These are phyloP conservation scores for Chrysosphaeria jannelii DNA, from an alignment of 2,329 filamentous ascomycete genomes.

Conservation along the genomic window DNA sequence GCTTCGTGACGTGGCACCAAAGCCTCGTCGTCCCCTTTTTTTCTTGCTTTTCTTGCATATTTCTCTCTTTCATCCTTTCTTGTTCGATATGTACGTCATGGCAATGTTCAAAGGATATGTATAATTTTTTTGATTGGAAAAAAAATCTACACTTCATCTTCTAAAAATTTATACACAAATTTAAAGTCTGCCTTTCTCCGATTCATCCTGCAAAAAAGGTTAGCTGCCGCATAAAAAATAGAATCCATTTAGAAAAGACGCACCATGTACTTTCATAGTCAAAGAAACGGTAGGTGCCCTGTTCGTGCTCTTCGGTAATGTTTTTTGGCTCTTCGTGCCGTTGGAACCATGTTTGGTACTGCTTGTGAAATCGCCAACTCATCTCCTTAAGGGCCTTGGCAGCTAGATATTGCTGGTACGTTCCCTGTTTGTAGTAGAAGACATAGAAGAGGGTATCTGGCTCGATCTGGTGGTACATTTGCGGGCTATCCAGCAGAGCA, in stretches of 20 bases:
- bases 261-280: conserved; percentile 98
- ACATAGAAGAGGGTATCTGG: conserved; percentile 94
- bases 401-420: conserved; percentile 81
- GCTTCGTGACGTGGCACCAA: background rate
- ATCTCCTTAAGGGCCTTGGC: conserved; percentile 95
- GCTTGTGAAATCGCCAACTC: conserved; percentile 97
- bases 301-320: conserved; percentile 95
- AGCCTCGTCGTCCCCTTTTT: no score
- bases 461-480: conserved; percentile 68
- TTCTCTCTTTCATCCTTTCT: no score
- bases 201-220: conserved; percentile 61
- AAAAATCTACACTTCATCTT: conserved; percentile 45
- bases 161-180: conserved; percentile 91
- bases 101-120: background rate
- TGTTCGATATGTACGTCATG: background rate
- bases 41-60: no score
- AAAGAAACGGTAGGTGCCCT: conserved; percentile 96
- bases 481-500: conserved; percentile 67
- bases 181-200: conserved; percentile 92
- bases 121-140: background rate
- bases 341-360: conserved; percentile 99
- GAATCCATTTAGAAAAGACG: conserved; percentile 9
- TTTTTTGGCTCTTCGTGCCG: conserved; percentile 93
- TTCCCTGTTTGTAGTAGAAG: conserved; percentile 95
- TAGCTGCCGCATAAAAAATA: no score